A percentile compares a stretch with the other conserved stretches of the same genome.
phyloP scores from a whole-genome alignment of 2,329 filamentous ascomycete species.

The Hypoxylon sp. region DNA sequence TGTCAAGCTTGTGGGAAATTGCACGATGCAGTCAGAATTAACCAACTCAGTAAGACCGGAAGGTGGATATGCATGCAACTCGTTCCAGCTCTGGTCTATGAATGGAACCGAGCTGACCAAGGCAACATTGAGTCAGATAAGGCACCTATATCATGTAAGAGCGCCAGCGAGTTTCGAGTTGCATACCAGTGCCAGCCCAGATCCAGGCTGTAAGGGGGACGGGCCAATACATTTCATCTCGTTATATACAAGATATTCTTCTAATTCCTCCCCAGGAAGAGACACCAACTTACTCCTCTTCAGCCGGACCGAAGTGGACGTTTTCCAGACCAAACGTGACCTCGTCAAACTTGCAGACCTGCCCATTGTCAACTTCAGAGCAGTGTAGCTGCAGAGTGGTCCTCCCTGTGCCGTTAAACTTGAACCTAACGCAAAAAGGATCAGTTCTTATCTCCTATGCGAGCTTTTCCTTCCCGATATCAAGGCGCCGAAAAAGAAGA shows the following conservation, averaged over 20 bases:
- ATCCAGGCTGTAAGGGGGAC: too few species aligned
- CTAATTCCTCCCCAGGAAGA: too few species aligned
- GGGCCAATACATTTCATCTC: too few species aligned
- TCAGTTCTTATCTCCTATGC: not conserved
- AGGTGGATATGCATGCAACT: not conserved
- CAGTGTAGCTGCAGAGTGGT: not conserved
- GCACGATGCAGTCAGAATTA: not conserved
- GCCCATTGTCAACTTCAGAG: not conserved
- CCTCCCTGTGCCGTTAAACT: not conserved
- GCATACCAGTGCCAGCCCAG: too few species aligned
- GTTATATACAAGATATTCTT: too few species aligned
- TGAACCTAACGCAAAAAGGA: not conserved
- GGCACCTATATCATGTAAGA: too few species aligned
- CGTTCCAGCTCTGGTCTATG: not conserved
- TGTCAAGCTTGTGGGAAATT: not conserved
- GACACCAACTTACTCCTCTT: too few species aligned
- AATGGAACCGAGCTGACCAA: not conserved
- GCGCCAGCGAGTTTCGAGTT: too few species aligned
- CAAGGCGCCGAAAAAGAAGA: not conserved
- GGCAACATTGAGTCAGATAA: too few species aligned
- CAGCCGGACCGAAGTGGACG: too few species aligned
- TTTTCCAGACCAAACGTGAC: not conserved
- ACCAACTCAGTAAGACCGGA: not conserved
- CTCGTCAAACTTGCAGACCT: not conserved
- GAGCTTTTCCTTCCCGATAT: not conserved